Percentiles rank a stretch among this genome's conserved stretches.
Evolutionary conservation across 768 basidiomycete genomes (phyloP).

Genomic region (Exidia glandulosa): DNA sequence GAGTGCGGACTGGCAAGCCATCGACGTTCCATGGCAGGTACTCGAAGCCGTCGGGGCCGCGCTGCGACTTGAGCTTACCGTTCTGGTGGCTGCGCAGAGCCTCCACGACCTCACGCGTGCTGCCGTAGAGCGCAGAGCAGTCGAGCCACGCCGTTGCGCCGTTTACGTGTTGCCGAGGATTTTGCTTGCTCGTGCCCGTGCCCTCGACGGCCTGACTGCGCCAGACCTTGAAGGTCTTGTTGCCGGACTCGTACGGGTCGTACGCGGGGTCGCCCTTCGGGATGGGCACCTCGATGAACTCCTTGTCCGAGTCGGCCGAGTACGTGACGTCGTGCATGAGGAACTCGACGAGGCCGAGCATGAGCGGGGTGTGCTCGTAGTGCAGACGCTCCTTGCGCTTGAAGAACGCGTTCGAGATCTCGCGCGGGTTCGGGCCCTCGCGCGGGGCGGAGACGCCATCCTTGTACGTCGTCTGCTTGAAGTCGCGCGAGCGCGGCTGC

Average conservation of each 20-base stretch:
- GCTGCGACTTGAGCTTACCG: not conserved
- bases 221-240: not conserved
- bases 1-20: not conserved
- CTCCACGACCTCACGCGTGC: not conserved
- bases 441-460: not conserved
- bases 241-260: not conserved
- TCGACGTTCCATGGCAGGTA: not conserved
- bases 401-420: not conserved
- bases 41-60: not conserved
- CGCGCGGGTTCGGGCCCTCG: not conserved
- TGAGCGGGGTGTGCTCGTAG: not conserved
- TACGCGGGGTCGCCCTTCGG: not conserved
- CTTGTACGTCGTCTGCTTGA: not conserved
- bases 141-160: not conserved
- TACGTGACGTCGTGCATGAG: not conserved
- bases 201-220: not conserved
- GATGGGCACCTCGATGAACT: not conserved
- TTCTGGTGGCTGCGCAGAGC: not conserved
- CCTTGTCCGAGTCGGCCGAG: not conserved
- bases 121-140: not conserved
- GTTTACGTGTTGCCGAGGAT: not conserved
- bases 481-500: not conserved
- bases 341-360: not conserved
- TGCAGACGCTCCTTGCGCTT: not conserved
- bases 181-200: not conserved